Evolutionary conservation across 1,139 yeast species (phyloP).

Genomic region (Candida pseudoviswanathii): DNA sequence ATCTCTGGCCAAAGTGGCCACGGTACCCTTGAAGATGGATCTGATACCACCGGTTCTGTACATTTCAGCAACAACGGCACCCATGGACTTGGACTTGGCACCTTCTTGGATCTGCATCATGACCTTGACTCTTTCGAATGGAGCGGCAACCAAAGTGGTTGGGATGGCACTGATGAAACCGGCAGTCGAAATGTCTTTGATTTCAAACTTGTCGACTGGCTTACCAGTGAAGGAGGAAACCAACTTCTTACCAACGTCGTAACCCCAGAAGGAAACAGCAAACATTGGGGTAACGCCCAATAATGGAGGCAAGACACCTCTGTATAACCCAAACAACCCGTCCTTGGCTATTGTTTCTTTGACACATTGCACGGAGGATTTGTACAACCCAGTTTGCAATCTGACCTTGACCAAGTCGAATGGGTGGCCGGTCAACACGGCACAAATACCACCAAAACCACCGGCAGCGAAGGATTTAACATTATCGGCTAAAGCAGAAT

Average conservation of each 20-base stretch:
- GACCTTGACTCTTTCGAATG: conserved; percentile 94
- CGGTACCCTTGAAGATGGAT: conserved; percentile 88
- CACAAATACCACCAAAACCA: conserved; percentile 61
- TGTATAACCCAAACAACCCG: conserved; percentile 77
- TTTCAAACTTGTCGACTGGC: conserved; percentile 49
- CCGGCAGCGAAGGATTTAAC: conserved; percentile 88
- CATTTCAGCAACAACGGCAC: conserved; percentile 67
- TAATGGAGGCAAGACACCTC: conserved; percentile 89
- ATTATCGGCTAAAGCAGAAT: conserved; percentile 49
- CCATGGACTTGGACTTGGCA: conserved; percentile 55
- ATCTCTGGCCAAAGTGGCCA: conserved; percentile 92
- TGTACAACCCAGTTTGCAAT: conserved; percentile 74
- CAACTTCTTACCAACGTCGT: conserved; percentile 84
- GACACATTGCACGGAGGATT: conserved; percentile 66
- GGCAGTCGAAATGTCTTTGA: conserved; percentile 80
- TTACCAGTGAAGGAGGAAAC: conserved; percentile 52
- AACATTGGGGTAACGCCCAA: conserved; percentile 97
- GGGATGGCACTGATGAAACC: conserved; percentile 97
- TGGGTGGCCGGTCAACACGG: conserved; percentile 84
- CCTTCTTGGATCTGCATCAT: conserved; percentile 78
- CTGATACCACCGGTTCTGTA: conserved; percentile 79
- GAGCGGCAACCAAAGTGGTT: conserved; percentile 93
- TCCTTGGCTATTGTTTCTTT: conserved; percentile 68
- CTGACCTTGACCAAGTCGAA: conserved; percentile 93
- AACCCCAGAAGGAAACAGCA: conserved; percentile 98